These are phyloP conservation scores for Erythrobasidium hasegawianum DNA, from an alignment of 1,284 basidiomycete species.

Conservation along the genomic window DNA sequence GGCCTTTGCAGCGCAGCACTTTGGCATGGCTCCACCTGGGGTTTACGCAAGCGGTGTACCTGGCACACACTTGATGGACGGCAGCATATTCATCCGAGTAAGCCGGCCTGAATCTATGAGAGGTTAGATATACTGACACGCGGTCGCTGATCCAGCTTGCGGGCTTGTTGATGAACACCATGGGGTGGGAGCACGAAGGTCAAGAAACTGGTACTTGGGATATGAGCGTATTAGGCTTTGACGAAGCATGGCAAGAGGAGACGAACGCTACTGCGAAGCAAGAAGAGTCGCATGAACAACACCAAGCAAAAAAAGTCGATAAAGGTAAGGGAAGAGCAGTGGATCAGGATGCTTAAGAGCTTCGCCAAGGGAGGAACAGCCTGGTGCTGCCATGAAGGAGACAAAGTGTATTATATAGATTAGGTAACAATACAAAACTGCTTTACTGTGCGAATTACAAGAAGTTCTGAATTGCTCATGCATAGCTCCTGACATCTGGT, in stretches of 20 bases:
- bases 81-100: conserved; percentile 41
- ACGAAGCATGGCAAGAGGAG: conserved; percentile 38
- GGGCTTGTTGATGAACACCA: conserved; percentile 14
- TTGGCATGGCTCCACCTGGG: conserved; percentile 39
- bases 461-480: no score
- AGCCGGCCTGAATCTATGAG: no score
- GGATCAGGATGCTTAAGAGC: background rate
- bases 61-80: conserved; percentile 42
- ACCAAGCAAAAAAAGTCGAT: background rate
- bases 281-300: background rate
- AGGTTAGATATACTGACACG: no score
- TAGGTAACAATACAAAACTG: no score
- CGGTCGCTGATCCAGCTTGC: conserved; percentile 3
- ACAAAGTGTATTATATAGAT: no score
- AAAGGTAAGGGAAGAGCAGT: conserved; percentile 24
- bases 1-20: conserved; percentile 42
- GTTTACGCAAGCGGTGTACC: conserved; percentile 37
- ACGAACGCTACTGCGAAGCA: background rate
- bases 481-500: no score
- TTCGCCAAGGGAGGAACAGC: no score
- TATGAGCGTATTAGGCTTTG: conserved; percentile 40
- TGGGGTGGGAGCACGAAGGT: conserved; percentile 41
- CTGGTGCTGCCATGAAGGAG: no score
- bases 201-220: conserved; percentile 38
- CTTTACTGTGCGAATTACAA: no score